These are phyloP conservation scores for Botrytis galanthina DNA, from an alignment of 2,329 filamentous ascomycete genomes.

Conservation along the genomic window DNA sequence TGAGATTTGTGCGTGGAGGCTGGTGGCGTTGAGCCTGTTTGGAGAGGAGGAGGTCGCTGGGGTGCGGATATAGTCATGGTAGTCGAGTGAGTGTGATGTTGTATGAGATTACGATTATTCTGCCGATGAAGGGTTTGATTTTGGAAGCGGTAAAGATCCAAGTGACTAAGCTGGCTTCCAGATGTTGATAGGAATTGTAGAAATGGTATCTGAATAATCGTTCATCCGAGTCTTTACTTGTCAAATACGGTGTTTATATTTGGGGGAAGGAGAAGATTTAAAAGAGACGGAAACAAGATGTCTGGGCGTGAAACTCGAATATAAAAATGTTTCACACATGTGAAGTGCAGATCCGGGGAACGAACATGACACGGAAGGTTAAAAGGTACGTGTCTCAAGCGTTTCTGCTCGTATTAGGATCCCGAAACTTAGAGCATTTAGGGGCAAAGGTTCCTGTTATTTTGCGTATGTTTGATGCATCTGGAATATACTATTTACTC, in stretches of 20 bases:
- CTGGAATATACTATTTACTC: not conserved
- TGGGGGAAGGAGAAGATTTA: not conserved
- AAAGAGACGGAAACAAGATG: not conserved
- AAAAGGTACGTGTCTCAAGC: conserved; percentile 3
- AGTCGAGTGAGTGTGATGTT: not conserved
- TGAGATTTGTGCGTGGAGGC: conserved; percentile 15
- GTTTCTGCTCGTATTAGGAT: not conserved
- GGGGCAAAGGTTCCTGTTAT: not conserved
- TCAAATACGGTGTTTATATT: not conserved
- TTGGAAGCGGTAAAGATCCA: conserved; percentile 6
- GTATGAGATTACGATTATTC: not conserved
- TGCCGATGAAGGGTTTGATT: not conserved
- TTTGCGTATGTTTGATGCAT: not conserved
- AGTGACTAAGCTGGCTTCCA: conserved; percentile 9
- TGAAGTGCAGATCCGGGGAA: conserved; percentile 10
- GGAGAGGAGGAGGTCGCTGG: conserved; percentile 1
- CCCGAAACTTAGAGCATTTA: not conserved
- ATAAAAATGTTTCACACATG: conserved; percentile 14
- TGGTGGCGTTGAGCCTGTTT: conserved; percentile 6
- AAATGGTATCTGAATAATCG: not conserved
- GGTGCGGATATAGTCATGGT: conserved; percentile 15
- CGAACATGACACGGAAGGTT: not conserved
- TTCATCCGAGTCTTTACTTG: not conserved
- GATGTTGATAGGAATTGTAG: not conserved
- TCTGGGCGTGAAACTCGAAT: conserved; percentile 14